phyloP scores from a whole-genome alignment of 352 stramenopile genomes.

The Phytophthora pluvialis region DNA sequence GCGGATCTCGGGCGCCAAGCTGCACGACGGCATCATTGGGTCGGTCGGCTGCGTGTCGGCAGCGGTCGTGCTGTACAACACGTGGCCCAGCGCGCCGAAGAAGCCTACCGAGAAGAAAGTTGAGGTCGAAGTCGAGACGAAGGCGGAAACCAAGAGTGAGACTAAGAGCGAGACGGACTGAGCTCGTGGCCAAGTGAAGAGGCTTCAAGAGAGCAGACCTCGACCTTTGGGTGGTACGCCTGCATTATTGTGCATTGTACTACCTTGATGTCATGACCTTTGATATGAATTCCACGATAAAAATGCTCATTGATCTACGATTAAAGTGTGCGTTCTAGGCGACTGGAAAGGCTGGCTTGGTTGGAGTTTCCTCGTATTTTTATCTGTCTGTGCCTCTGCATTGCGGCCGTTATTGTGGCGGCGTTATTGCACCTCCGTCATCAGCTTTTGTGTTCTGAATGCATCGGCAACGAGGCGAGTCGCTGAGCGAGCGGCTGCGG shows the following conservation, averaged over 20 bases:
- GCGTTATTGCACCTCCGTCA: not conserved
- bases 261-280: not conserved
- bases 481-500: slow-evolving; percentile 57
- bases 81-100: slow-evolving; percentile 63
- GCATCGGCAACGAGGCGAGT: slow-evolving; percentile 35
- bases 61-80: slow-evolving; percentile 86
- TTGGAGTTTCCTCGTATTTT: slow-evolving; percentile 18
- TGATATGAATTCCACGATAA: slow-evolving; percentile 31
- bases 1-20: slow-evolving; percentile 77
- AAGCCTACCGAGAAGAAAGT: slow-evolving; percentile 27
- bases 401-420: slow-evolving; percentile 15
- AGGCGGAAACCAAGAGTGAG: slow-evolving; percentile 20
- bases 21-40: slow-evolving; percentile 88
- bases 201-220: not conserved
- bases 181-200: not conserved
- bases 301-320: slow-evolving; percentile 17
- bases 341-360: slow-evolving; percentile 5
- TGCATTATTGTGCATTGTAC: slow-evolving; percentile 3
- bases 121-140: slow-evolving; percentile 17
- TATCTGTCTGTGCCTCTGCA: not conserved
- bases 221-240: slow-evolving; percentile 10
- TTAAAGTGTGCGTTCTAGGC: slow-evolving; percentile 4
- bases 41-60: slow-evolving; percentile 82
- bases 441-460: slow-evolving; percentile 12
- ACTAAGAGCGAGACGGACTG: slow-evolving; percentile 24